Evolutionary conservation across 2,329 filamentous ascomycete genomes (phyloP).

Genomic region (Alternaria brassicae): DNA sequence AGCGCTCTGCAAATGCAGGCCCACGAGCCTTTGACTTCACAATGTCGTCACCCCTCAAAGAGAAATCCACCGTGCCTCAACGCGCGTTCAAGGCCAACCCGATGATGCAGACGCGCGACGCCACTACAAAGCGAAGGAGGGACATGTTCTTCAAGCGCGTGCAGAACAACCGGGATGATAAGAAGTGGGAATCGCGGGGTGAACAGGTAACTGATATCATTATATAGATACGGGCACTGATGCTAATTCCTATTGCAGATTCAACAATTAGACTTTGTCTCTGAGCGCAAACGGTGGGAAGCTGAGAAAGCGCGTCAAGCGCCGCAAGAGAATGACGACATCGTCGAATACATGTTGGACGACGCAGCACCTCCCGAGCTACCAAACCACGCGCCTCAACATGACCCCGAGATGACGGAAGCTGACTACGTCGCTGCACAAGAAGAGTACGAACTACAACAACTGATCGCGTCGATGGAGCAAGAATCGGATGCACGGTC

Average conservation of each 20-base stretch:
- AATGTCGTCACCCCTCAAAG: slow-evolving; percentile 34
- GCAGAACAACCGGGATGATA: slow-evolving; percentile 54
- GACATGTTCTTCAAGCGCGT: slow-evolving; percentile 72
- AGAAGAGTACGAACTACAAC: slow-evolving; percentile 56
- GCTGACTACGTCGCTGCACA: slow-evolving; percentile 51
- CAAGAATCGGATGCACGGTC: slow-evolving; percentile 29
- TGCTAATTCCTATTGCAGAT: slow-evolving; percentile 47
- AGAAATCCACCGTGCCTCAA: slow-evolving; percentile 28
- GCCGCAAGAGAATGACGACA: slow-evolving; percentile 35
- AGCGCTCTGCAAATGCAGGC: slow-evolving; percentile 50
- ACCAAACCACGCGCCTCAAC: slow-evolving; percentile 10
- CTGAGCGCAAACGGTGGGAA: slow-evolving; percentile 55
- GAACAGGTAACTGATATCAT: slow-evolving; percentile 52
- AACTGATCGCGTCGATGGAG: slow-evolving; percentile 55
- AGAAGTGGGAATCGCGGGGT: slow-evolving; percentile 54
- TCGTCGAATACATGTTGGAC: slow-evolving; percentile 35
- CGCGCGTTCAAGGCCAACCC: slow-evolving; percentile 67
- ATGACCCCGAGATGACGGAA: slow-evolving; percentile 40
- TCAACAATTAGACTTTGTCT: slow-evolving; percentile 56
- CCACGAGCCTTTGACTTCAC: slow-evolving; percentile 38
- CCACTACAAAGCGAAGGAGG: slow-evolving; percentile 68
- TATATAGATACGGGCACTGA: not conserved
- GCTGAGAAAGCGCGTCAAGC: slow-evolving; percentile 53
- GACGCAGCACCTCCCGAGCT: slow-evolving; percentile 14
- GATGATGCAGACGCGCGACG: slow-evolving; percentile 65